Base-by-base conservation (phyloP, 345 rosid species). In the Trapa incisa region DNA sequence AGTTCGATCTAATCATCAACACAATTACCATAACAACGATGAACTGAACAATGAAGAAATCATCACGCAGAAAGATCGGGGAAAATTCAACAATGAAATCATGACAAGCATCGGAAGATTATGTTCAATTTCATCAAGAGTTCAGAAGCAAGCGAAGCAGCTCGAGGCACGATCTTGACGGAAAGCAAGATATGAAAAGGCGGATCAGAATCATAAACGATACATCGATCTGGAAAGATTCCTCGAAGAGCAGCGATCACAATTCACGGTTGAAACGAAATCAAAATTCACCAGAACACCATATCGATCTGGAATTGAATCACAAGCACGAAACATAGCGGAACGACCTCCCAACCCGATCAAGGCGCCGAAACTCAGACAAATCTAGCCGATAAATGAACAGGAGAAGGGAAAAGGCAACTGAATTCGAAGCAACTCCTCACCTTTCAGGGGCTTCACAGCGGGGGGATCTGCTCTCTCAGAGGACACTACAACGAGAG, bases 381-480 rank as follows among this genome's bases (percentile, higher is more conserved):
- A 13, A 45, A 58, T 58, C 63, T 58, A 58, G 37, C 15, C 63
- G 13, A 58, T 14, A 54, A 58, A 58, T 58, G 38, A 29, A 8
- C 37, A 58, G 0, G 11, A 58, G 35, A 37, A 5, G 13, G 33
- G 12, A 33, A 22, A 57, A 35, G 12, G n/a, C 5, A 33, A 1
- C 16, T 33, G 33, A n/a, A 32, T 45, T 22, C 8, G 11, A 16
- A 42, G 47, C 6, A 45, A 48, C 39, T 9, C 13, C 50, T 56
- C 41, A 60, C 65, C 63, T 58, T 54, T 36, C 14, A 68, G 29
- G 22, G 22, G 6, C 3, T 43, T 38, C 66, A 35, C 66, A 43
- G 63, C 5, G 53, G 32, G 67, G 53, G 32, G 67, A 65, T 64
- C 67, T 64, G 17, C 67, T 64, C 43, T 17, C 66, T 64, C 67